These are phyloP conservation scores for Puccinia triticina DNA, from an alignment of 1,284 basidiomycete genomes.

Conservation along the genomic window DNA sequence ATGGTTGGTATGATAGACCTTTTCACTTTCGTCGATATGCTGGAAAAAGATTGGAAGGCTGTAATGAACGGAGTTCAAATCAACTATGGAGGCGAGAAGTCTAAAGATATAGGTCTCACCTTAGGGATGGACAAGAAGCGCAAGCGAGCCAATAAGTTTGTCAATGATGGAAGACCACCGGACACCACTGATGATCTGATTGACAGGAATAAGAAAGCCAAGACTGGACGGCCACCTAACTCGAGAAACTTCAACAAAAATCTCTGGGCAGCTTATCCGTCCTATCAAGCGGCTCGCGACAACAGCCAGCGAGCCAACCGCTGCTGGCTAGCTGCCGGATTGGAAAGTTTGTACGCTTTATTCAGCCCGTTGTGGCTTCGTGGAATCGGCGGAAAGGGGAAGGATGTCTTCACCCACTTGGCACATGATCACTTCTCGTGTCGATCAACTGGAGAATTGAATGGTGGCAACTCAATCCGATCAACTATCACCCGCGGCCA, in stretches of 20 bases:
- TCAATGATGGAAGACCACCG: neutral
- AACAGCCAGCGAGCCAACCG: neutral
- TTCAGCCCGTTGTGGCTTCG: slow-evolving; percentile 1
- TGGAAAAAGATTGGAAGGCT: too few species aligned
- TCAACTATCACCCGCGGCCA: too few species aligned
- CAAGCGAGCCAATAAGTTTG: neutral
- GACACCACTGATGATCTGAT: too few species aligned
- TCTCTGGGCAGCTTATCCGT: neutral
- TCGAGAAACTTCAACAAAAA: too few species aligned
- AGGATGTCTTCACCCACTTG: too few species aligned
- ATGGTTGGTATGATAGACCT: neutral
- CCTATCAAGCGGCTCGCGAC: neutral
- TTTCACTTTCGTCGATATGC: neutral
- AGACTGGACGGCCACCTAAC: too few species aligned
- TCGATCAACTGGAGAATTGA: too few species aligned
- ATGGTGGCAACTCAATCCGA: too few species aligned
- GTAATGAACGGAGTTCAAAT: neutral
- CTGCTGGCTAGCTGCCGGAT: neutral
- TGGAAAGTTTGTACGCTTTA: neutral
- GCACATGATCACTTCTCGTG: too few species aligned
- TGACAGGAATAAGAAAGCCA: too few species aligned
- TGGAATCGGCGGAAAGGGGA: neutral
- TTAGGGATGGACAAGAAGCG: neutral
- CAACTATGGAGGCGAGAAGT: neutral
- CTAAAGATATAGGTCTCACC: neutral